phyloP scores from a whole-genome alignment of 2,329 filamentous ascomycete species.

The Metarhizium rileyi region DNA sequence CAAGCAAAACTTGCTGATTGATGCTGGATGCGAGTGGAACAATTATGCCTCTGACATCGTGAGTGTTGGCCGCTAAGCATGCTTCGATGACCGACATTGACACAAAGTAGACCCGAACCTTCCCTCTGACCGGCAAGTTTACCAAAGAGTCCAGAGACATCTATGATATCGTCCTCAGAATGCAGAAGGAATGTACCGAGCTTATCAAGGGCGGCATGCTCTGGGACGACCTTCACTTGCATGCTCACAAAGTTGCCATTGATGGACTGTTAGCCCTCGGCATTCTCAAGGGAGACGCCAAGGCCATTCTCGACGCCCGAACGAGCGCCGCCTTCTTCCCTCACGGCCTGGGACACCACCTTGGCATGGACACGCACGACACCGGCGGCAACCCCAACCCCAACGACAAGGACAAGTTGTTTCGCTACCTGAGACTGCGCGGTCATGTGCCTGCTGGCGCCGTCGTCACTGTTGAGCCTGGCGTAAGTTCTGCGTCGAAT shows the following conservation, averaged over 20 bases:
- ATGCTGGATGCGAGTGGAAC: slow-evolving; percentile 70
- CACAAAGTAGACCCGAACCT: slow-evolving; percentile 61
- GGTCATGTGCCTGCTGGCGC: slow-evolving; percentile 65
- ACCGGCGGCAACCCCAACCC: slow-evolving; percentile 71
- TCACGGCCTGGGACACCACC: slow-evolving; percentile 81
- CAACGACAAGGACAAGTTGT: slow-evolving; percentile 71
- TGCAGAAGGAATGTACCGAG: slow-evolving; percentile 72
- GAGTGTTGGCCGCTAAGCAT: slow-evolving; percentile 13
- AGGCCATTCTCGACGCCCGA: slow-evolving; percentile 66
- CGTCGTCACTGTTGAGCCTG: slow-evolving; percentile 92
- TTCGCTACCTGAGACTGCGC: slow-evolving; percentile 75
- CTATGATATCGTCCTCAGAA: slow-evolving; percentile 74
- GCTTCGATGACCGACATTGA: background rate
- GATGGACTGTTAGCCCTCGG: slow-evolving; percentile 67
- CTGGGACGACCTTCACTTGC: slow-evolving; percentile 75
- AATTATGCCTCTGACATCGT: slow-evolving; percentile 63
- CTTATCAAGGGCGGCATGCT: slow-evolving; percentile 62
- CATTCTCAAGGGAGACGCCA: slow-evolving; percentile 56
- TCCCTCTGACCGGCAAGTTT: slow-evolving; percentile 68
- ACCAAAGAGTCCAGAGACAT: slow-evolving; percentile 61
- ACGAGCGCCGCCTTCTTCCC: slow-evolving; percentile 89
- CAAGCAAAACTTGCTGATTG: slow-evolving; percentile 73
- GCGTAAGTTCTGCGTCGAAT: slow-evolving; percentile 41
- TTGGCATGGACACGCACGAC: slow-evolving; percentile 91
- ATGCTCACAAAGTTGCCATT: slow-evolving; percentile 74